Conservation (phyloP, 768 basidiomycete species). For the Russula griseocarnosa region DNA sequence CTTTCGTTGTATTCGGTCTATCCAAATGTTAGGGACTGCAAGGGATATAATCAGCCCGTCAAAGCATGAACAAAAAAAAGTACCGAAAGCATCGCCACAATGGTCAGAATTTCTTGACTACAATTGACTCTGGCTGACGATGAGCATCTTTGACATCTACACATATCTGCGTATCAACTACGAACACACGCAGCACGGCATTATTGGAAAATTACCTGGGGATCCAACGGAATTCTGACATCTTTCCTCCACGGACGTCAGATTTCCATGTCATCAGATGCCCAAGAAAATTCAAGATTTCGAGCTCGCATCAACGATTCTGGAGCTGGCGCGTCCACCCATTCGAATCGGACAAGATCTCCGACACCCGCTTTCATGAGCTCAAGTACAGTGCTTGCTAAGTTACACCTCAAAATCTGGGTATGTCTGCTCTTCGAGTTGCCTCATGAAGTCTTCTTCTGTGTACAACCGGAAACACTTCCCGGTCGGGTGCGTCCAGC, state of each 20-base stretch:
- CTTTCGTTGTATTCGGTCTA: conserved; percentile 87
- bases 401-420: conserved; percentile 88
- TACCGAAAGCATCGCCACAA: conserved; percentile 97
- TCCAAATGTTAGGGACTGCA: conserved; percentile 88
- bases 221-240: conserved; percentile 99
- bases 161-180: not conserved
- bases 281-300: conserved; percentile 87
- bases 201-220: conserved; percentile 53
- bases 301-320: conserved; percentile 97
- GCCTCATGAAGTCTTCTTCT: conserved; percentile 93
- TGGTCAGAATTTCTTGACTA: conserved; percentile 91
- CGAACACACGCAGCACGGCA: not conserved
- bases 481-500: conserved; percentile 91
- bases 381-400: conserved; percentile 90
- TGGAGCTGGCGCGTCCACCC: conserved; percentile 89
- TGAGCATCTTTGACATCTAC: conserved; percentile 88
- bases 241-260: conserved; percentile 82
- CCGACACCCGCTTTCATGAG: conserved; percentile 92
- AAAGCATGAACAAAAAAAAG: conserved; percentile 23
- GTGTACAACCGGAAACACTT: conserved; percentile 98
- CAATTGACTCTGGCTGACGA: conserved; percentile 90
- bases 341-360: conserved; percentile 87
- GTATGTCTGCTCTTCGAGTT: conserved; percentile 94
- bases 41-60: not conserved
- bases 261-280: conserved; percentile 87